Base-by-base conservation (phyloP, 352 stramenopile species). In the Globisporangium barbulae region DNA sequence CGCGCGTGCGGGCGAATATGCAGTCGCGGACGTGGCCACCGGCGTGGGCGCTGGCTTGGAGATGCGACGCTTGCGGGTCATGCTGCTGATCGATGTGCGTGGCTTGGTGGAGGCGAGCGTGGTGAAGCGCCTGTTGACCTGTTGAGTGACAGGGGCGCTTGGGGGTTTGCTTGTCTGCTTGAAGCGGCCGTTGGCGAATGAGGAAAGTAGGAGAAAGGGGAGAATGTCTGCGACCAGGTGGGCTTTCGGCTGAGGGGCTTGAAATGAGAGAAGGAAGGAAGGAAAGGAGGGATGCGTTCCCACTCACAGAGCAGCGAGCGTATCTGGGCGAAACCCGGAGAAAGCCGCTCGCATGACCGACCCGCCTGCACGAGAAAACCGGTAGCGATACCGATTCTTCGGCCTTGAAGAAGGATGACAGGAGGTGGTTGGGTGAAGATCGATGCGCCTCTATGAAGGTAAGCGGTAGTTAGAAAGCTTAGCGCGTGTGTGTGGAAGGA, bases 51-150 rank as follows among this genome's bases (percentile, higher is more conserved):
- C 15, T 5, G 50, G 7, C 22, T 55, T 64, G 44, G 42, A 41
- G 21, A 64, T 39, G 53, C 64, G 64, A 58, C 64, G 64, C 53
- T 70, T 70, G 17, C 64, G 49, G 9, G 64, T 70, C 64, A 70
- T 70, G 15, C 5, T 37, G 15, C 15, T 12, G 6, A 5, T 33
- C 3, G 22, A 31, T 10, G 31, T 13, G n/a, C 19, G 39, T n/a
- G 35, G n/a, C 13, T 22, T 30, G 21, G 28, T 25, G 28, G 15
- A 13, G 8, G 10, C n/a, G 58, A 21, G 10, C n/a, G 37, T 35
- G 17, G 21, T 17, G 22, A 28, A 19, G 47, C 9, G 41, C 41
- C 5, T 15, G 9, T 7, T 52, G 21, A n/a, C 8, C 49, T 55
- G 53, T n/a, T n/a, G 35, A 41, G 35, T 41, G 35, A 41, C 35